Evolutionary conservation across 257 asterid genomes (phyloP).

Genomic region (Apocynum venetum): DNA sequence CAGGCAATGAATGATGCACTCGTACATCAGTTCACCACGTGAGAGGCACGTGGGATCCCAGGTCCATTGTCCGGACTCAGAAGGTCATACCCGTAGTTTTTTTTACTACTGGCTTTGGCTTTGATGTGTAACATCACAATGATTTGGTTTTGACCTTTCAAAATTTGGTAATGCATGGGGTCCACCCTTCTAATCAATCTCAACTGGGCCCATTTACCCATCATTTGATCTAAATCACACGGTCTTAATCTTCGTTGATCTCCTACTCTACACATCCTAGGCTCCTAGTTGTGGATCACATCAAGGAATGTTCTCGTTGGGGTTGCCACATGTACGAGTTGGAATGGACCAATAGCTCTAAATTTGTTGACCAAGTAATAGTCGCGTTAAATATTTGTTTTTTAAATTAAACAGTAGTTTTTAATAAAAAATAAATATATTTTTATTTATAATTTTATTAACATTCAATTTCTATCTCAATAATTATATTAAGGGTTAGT

Average conservation of each 20-base stretch:
- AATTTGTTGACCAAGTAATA: neutral
- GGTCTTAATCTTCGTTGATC: neutral
- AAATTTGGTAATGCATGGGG: constrained; percentile 7
- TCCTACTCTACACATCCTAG: neutral
- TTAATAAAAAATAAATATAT: too few relatives aligned
- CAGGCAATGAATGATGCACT: constrained; percentile 6
- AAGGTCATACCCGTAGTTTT: neutral
- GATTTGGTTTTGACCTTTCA: constrained; percentile 28
- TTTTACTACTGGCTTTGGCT: neutral
- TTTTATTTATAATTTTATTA: too few relatives aligned
- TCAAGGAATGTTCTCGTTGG: too few relatives aligned
- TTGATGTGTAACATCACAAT: constrained; percentile 22
- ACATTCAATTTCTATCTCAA: too few relatives aligned
- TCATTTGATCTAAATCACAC: neutral
- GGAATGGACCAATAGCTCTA: neutral
- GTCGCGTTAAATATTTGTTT: too few relatives aligned
- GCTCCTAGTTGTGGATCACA: too few relatives aligned
- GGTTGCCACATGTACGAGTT: too few relatives aligned
- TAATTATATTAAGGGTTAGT: too few relatives aligned
- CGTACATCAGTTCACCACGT: constrained; percentile 14
- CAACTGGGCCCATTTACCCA: neutral
- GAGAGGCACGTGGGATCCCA: constrained; percentile 32
- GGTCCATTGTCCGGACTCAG: neutral
- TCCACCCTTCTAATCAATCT: neutral
- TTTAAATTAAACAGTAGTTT: too few relatives aligned